These are phyloP conservation scores for Murraya koenigii DNA, from an alignment of 345 rosid species.

Conservation along the genomic window DNA sequence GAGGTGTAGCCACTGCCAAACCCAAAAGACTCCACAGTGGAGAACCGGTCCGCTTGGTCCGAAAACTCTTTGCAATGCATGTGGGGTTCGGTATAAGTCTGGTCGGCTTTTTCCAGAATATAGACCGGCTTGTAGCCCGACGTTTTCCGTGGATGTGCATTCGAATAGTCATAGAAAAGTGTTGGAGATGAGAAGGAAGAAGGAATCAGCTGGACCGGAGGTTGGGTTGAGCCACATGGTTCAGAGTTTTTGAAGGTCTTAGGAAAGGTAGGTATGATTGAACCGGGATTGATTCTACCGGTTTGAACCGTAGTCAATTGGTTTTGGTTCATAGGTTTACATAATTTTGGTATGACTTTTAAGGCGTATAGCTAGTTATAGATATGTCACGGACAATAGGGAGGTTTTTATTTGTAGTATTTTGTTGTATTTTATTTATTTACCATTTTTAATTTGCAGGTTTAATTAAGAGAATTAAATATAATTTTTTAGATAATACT, in stretches of 20 bases:
- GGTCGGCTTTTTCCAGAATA: constrained; percentile 64
- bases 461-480: neutral
- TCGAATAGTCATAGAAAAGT: constrained; percentile 60
- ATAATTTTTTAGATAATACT: neutral
- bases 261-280: constrained; percentile 1
- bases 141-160: constrained; percentile 41
- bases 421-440: constrained; percentile 1
- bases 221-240: constrained; percentile 26
- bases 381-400: constrained; percentile 4
- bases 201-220: constrained; percentile 22
- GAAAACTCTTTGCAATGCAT: constrained; percentile 59
- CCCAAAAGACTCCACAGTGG: constrained; percentile 65
- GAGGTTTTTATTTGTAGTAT: neutral
- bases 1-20: constrained; percentile 53
- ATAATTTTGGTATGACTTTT: neutral
- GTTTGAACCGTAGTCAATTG: constrained; percentile 12
- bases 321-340: neutral
- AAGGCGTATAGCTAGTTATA: neutral
- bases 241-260: constrained; percentile 30
- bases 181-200: constrained; percentile 48
- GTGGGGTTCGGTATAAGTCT: constrained; percentile 60
- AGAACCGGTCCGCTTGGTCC: constrained; percentile 59
- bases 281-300: neutral
- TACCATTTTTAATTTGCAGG: constrained; percentile 5
- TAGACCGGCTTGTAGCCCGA: constrained; percentile 64